Base-by-base conservation (phyloP, 2,329 filamentous ascomycete species). In the Stemphylium beticola region DNA sequence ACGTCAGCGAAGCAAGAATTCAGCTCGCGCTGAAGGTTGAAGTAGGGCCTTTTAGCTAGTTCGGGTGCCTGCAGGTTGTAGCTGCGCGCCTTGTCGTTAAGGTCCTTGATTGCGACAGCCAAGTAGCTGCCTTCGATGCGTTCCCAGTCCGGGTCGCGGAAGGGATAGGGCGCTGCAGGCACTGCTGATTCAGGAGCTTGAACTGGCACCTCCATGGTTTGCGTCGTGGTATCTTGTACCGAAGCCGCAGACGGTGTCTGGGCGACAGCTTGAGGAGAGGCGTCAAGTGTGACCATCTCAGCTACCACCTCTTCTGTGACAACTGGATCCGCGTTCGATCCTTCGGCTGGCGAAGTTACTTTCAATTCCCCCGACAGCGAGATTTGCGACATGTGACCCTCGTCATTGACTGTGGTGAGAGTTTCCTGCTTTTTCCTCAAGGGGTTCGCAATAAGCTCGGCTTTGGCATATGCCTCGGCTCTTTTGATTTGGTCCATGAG, bases 61-160 rank as follows among this genome's bases (percentile, higher is more conserved):
- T 92, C 88, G 0, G 95, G 95, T 0, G 95, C 93, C 87, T 96
- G 93, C 3, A 98, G 84, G 67, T 98, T 98, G 79, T 99, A 99
- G 12, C 90, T 90, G 22, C 95, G 85, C 7, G 92, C 89, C 43
- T 96, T 81, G 26, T 78, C 76, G 75, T 98, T 98, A 51, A 98
- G 85, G 52, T 91, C 86, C 41, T 84, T 83, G 61, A 99, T 84
- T 4, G 91, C 85, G 4, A 95, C 82, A 34, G 83, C 85, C 72
- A 93, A 86, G 76, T 96, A 98, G 6, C 87, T 81, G 3, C 79
- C 77, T 74, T 98, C 92, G 5, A 85, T 83, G 17, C 80, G 76
- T 60, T 95, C 84, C 89, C 93, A 97, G 1, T 83, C 77, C 0
- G 86, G 78, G 64, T 98, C 92, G 31, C 95, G 87, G 68, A 96